These are phyloP conservation scores for Pyrrhoderma noxium DNA, from an alignment of 1,284 basidiomycete genomes.

Conservation along the genomic window DNA sequence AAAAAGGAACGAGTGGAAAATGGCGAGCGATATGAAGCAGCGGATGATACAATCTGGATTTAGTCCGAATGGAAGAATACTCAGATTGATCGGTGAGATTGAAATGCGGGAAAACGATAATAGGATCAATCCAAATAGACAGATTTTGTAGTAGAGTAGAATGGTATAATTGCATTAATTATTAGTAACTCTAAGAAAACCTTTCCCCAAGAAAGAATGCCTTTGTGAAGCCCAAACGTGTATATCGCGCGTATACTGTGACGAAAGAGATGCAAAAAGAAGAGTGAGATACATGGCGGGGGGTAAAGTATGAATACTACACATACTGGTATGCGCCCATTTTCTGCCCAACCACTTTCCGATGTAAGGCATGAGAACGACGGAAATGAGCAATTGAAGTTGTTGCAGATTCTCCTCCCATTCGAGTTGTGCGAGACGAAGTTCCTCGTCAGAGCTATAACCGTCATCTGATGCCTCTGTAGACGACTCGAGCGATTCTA, in stretches of 20 bases:
- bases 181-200: conserved; percentile 6
- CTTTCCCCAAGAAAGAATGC: conserved; percentile 55
- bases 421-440: conserved; percentile 75
- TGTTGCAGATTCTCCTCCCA: conserved; percentile 89
- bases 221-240: conserved; percentile 56
- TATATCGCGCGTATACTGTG: conserved; percentile 67
- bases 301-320: conserved; percentile 18
- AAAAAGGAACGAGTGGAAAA: conserved; percentile 43
- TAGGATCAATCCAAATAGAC: neutral
- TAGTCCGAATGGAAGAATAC: conserved; percentile 33
- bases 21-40: conserved; percentile 51
- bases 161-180: neutral
- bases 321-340: conserved; percentile 81
- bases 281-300: neutral
- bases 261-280: neutral
- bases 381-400: conserved; percentile 70
- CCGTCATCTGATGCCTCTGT: conserved; percentile 35
- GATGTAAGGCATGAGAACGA: conserved; percentile 78
- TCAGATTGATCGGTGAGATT: conserved; percentile 32
- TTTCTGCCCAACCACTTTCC: conserved; percentile 85
- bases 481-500: conserved; percentile 36
- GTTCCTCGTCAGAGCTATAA: conserved; percentile 65
- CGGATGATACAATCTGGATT: conserved; percentile 46
- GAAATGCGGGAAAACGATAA: conserved; percentile 19
- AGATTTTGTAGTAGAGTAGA: neutral